These are phyloP conservation scores for Eutrema salsugineum DNA, from an alignment of 441 rosid genomes.

Conservation along the genomic window DNA sequence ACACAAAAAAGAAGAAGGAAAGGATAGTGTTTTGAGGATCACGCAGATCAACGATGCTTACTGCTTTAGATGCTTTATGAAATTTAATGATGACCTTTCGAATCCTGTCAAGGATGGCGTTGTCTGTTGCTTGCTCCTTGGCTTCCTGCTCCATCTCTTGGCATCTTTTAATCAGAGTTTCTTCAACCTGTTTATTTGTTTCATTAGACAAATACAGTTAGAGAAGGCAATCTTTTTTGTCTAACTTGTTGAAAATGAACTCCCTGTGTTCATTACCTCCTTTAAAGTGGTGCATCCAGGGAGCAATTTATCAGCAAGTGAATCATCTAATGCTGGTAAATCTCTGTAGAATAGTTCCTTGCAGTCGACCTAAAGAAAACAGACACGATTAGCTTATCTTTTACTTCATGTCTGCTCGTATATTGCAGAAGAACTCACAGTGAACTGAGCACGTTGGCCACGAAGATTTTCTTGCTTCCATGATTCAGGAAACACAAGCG, in stretches of 20 bases:
- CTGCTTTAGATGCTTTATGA: not conserved
- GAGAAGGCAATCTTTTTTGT: not conserved
- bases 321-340: slow-evolving; percentile 70
- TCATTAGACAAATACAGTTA: not conserved
- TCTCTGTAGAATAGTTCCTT: slow-evolving; percentile 85
- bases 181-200: slow-evolving; percentile 60
- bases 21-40: not conserved
- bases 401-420: not conserved
- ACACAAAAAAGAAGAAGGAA: not conserved
- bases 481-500: slow-evolving; percentile 75
- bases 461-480: slow-evolving; percentile 88
- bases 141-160: slow-evolving; percentile 74
- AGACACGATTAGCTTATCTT: not conserved
- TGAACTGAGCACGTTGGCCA: slow-evolving; percentile 81
- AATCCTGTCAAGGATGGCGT: slow-evolving; percentile 86
- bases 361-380: slow-evolving; percentile 61
- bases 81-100: slow-evolving; percentile 48
- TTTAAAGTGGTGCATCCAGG: slow-evolving; percentile 77
- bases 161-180: slow-evolving; percentile 61
- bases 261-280: slow-evolving; percentile 43
- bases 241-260: not conserved
- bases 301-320: slow-evolving; percentile 78
- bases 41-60: not conserved
- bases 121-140: slow-evolving; percentile 91
- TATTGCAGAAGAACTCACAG: slow-evolving; percentile 51